Conservation (phyloP, 2,329 filamentous ascomycete species). For the Thielaviopsis populi region DNA sequence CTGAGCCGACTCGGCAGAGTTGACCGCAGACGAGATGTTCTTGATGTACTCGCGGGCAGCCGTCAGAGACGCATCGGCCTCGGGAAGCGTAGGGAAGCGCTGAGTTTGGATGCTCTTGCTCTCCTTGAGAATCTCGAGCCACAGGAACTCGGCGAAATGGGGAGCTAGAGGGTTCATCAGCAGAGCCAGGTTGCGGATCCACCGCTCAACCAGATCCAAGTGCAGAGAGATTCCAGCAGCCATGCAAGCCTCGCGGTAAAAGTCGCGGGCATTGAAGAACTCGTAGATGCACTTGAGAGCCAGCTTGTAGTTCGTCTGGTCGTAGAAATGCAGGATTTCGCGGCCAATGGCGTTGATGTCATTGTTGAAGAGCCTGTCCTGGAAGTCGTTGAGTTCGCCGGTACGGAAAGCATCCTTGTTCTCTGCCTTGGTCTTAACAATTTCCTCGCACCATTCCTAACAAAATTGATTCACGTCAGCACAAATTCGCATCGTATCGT, state of each 20-base stretch:
- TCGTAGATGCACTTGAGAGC: constrained; percentile 68
- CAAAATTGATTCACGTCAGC: constrained; percentile 26
- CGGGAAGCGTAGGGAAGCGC: constrained; percentile 54
- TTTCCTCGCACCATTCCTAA: constrained; percentile 85
- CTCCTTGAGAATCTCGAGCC: constrained; percentile 78
- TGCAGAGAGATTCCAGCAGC: constrained; percentile 77
- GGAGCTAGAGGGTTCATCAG: constrained; percentile 73
- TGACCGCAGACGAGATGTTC: constrained; percentile 61
- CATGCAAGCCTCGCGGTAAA: constrained; percentile 70
- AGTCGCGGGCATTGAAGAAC: constrained; percentile 73
- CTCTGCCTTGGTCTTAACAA: constrained; percentile 48
- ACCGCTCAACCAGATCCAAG: constrained; percentile 59
- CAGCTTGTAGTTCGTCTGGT: constrained; percentile 52
- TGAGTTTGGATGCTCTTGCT: constrained; percentile 63
- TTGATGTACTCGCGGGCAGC: constrained; percentile 75
- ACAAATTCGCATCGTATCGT: neutral
- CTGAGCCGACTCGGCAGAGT: constrained; percentile 66
- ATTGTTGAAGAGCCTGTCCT: constrained; percentile 82
- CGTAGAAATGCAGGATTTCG: constrained; percentile 66
- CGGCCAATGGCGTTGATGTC: constrained; percentile 75
- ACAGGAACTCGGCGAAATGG: constrained; percentile 90
- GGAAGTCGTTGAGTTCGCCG: constrained; percentile 62
- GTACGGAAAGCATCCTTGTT: constrained; percentile 44
- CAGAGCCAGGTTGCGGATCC: constrained; percentile 74
- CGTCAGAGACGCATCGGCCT: constrained; percentile 50